Base-by-base conservation (phyloP, 805 yeast genomes). In the Wickerhamomyces hampshirensis region DNA sequence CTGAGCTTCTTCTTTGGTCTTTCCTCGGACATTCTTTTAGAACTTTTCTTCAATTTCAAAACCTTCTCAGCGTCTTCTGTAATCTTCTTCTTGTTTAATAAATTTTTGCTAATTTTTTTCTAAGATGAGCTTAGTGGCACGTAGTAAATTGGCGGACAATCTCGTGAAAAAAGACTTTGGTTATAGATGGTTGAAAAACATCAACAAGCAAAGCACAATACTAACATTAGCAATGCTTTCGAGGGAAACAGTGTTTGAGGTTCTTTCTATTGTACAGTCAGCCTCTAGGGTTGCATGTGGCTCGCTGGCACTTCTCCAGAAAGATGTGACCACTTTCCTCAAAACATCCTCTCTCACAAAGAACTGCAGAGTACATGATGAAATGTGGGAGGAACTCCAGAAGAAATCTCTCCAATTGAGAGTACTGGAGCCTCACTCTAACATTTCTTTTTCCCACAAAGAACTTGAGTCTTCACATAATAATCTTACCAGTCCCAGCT, bases 1-100 rank as follows among this genome's bases (percentile, higher is more conserved):
- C 70, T 69, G 30, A 70, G 69, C 55, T 70, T 75, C 60, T 75
- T 75, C 42, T 49, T 52, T 26, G 70, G 66, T 58, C 76, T 67
- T 32, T 65, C 69, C 37, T 40, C 49, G 18, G 42, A 34, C 42
- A 45, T 42, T 15, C 24, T 34, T 28, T 17, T 42, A 11, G 36
- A 33, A 14, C 38, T 36, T n/a, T n/a, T n/a, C n/a, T n/a, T n/a
- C n/a, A n/a, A n/a, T n/a, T n/a, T n/a, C n/a, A n/a, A n/a, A n/a
- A n/a, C n/a, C 23, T 37, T 38, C 33, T 40, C 44, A 12, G 38
- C 36, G 8, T 43, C 44, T 44, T 40, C 40, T 29, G 16, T 31
- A n/a, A n/a, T n/a, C n/a, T n/a, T n/a, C n/a, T n/a, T n/a, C n/a
- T n/a, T n/a, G n/a, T n/a, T n/a, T n/a, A n/a, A n/a, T n/a, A n/a